Base-by-base conservation (phyloP, 2,329 filamentous ascomycete genomes). In the Paecilomyces variotii region DNA sequence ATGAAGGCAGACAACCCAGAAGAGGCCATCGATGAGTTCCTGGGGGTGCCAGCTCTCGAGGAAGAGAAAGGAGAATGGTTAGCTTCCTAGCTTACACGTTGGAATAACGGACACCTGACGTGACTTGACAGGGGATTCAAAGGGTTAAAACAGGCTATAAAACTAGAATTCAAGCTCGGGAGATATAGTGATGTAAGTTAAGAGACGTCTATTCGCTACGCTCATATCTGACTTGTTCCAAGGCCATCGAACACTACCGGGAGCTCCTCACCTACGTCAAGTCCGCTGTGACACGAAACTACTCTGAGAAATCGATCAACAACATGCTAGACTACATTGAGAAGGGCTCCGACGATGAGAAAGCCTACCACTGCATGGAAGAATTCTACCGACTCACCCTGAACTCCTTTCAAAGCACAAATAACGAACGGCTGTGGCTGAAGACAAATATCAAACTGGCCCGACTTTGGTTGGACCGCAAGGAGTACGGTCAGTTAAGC, bases 321-420 rank as follows among this genome's bases (percentile, higher is more conserved):
- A 97, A 97, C 74, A 96, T 99, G 87, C 86, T 99, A 53, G 94
- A 97, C 77, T 96, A 89, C 72, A 94, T 99, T 64, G 93, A 97
- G 75, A 97, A 97, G 77, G 89, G 85, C n/a, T 87, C 87, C 59
- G 85, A 88, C 63, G 82, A 86, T 61, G 83, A 86, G 6, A 84
- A 86, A 51, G 87, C 89, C 26, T 88, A 88, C 68, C 80, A 84
- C 62, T 93, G 88, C 74, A 95, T 97, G 86, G 93, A 97, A 73
- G 84, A 90, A 63, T 96, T 99, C 79, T 99, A 97, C 76, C 93
- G 90, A 1, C 80, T 94, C 66, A 99, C 94, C 1, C 85, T 99
- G 14, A 84, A 91, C 66, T 96, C 93, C 59, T 97, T 99, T 77
- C 92, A 97, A 74, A 94, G 86, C 73, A 97, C 92, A 39, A 97